Evolutionary conservation across 164 flowering plant genomes (phyloP), one percentile per base, ranked within the genome.

Genomic region (Magnolia officinalis): DNA sequence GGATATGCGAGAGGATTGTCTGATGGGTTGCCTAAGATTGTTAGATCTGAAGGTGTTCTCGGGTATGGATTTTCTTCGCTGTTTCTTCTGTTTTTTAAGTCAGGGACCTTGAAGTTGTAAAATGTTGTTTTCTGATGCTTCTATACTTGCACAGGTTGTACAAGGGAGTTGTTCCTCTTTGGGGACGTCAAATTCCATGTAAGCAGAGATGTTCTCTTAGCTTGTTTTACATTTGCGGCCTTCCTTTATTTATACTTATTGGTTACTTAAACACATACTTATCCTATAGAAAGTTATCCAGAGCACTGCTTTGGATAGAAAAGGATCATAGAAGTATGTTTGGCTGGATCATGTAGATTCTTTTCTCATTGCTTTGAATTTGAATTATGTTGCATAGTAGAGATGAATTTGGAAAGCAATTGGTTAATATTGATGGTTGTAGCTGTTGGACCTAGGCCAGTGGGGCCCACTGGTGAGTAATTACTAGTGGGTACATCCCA

Each of bases 171-270:
- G 93, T 87, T 85, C 98, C 98, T 69, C 96, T 93, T 26, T 93
- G 98, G 96, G 98, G 98, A 1, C 93, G 98, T 50, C 98, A 92
- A 77, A 92, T 94, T 82, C 98, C 98, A 78, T 94, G 97, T 92
- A 89, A 88, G 98, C 65, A 20, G 29, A 73, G 13, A 23, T 50
- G 8, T 67, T 67, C 16, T 9, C 26, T 21, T 14, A 67, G 16
- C 61, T 11, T 16, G 18, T 55, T 55, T 55, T 16, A 55, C 61
- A 55, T 10, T 55, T 10, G 13, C 2, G 3, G 61, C 8, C 18
- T 55, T 55, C 16, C 61, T 55, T 16, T 55, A 2, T 55, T 55
- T 55, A 16, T 8, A 55, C 18, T 55, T 55, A 16, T 55, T 55
- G 61, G 61, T 6, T 55, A 16, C 61, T 55, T 55, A 16, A 16